phyloP scores from a whole-genome alignment of 495 filamentous ascomycete species.

The Coniosporium apollinis region DNA sequence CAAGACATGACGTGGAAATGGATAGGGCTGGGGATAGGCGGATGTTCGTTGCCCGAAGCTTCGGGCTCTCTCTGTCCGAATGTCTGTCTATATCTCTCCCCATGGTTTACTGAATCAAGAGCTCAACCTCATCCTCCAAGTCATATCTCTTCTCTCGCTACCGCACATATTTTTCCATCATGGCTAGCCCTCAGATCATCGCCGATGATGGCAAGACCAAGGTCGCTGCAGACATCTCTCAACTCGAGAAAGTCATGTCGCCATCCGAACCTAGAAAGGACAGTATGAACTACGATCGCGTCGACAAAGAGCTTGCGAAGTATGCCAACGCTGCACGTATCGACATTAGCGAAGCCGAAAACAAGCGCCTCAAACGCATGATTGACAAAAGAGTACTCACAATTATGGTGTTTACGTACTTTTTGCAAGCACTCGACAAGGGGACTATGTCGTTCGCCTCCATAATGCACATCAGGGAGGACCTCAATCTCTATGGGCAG shows the following conservation, averaged over 20 bases:
- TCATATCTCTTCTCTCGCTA: no score
- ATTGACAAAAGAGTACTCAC: constrained; percentile 33
- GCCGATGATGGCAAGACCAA: constrained; percentile 13
- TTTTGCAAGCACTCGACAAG: constrained; percentile 58
- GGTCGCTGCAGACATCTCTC: constrained; percentile 30
- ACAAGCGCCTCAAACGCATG: constrained; percentile 32
- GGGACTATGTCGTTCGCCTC: constrained; percentile 52
- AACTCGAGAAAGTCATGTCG: constrained; percentile 31
- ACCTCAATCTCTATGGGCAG: constrained; percentile 37
- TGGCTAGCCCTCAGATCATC: no score
- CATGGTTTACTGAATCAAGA: no score
- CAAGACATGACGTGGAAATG: no score
- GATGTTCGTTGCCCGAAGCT: no score
- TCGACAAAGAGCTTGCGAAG: constrained; percentile 48
- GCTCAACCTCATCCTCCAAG: no score
- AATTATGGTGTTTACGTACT: constrained; percentile 46
- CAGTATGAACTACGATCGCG: constrained; percentile 32
- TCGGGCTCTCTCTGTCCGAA: no score
- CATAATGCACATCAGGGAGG: constrained; percentile 47
- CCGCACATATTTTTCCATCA: no score
- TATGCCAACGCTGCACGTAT: constrained; percentile 36
- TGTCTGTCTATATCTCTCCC: no score
- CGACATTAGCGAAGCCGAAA: constrained; percentile 37
- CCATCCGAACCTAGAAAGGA: constrained; percentile 29
- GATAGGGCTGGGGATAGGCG: no score